phyloP scores from a whole-genome alignment of 2,329 filamentous ascomycete genomes.

The Aspergillus sp. region DNA sequence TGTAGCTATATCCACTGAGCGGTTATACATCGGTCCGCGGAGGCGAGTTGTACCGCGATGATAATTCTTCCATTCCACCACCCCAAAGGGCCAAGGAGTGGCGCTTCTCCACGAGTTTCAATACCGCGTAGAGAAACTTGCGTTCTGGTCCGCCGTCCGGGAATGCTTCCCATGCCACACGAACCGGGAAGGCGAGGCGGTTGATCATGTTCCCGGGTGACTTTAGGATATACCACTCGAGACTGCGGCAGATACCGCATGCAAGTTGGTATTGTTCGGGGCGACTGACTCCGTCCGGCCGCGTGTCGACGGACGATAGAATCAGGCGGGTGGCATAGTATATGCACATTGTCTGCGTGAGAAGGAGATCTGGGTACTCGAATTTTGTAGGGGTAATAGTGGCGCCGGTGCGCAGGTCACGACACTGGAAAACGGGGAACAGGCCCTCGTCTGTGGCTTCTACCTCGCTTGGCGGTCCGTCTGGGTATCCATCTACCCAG shows the following conservation, averaged over 20 bases:
- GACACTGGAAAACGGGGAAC: slow-evolving; percentile 41
- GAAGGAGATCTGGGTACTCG: slow-evolving; percentile 40
- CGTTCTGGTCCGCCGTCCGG: slow-evolving; percentile 39
- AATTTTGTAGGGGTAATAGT: slow-evolving; percentile 35
- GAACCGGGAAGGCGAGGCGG: slow-evolving; percentile 41
- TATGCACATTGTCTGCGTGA: slow-evolving; percentile 43
- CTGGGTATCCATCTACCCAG: slow-evolving; percentile 37
- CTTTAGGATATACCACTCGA: slow-evolving; percentile 42
- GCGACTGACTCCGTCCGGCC: slow-evolving; percentile 35
- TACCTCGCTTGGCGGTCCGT: slow-evolving; percentile 35
- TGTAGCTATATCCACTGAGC: neutral
- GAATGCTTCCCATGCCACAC: slow-evolving; percentile 44
- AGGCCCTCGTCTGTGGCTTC: slow-evolving; percentile 28
- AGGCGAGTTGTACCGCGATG: slow-evolving; percentile 32
- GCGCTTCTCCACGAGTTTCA: slow-evolving; percentile 40
- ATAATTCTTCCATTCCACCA: slow-evolving; percentile 41
- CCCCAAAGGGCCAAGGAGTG: slow-evolving; percentile 43
- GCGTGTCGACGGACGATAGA: slow-evolving; percentile 39
- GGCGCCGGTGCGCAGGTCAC: slow-evolving; percentile 39
- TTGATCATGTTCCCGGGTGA: slow-evolving; percentile 47
- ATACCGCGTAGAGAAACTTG: slow-evolving; percentile 36
- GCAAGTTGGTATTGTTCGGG: slow-evolving; percentile 40
- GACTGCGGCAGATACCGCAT: slow-evolving; percentile 41
- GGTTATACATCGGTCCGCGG: slow-evolving; percentile 3
- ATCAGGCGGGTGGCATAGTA: slow-evolving; percentile 41